These are phyloP conservation scores for Yamadazyma trypodendri DNA, from an alignment of 1,139 yeast species.

Conservation along the genomic window DNA sequence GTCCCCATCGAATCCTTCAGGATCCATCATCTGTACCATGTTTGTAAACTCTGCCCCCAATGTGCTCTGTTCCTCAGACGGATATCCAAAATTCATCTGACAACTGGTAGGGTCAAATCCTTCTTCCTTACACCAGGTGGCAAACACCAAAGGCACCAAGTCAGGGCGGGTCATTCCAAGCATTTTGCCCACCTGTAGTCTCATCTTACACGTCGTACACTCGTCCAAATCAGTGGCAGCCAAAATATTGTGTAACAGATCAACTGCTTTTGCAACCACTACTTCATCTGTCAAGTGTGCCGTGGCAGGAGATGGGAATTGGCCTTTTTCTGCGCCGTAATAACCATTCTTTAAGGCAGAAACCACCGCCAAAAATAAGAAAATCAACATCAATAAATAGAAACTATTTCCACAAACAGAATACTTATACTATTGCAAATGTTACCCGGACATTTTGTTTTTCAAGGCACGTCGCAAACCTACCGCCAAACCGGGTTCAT, in stretches of 20 bases:
- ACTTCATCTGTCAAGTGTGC: constrained; percentile 13
- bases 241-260: constrained; percentile 20
- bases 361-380: neutral
- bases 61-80: constrained; percentile 20
- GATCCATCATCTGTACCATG: constrained; percentile 46
- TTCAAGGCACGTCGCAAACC: too few species aligned
- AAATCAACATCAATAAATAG: neutral
- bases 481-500: too few species aligned
- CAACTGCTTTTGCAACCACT: constrained; percentile 16
- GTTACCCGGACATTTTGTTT: too few species aligned
- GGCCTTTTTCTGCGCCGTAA: neutral
- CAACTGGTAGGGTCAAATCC: constrained; percentile 30
- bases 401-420: too few species aligned
- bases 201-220: constrained; percentile 40
- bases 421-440: too few species aligned
- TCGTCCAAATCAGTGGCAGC: constrained; percentile 21
- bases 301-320: neutral
- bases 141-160: constrained; percentile 39
- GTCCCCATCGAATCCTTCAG: constrained; percentile 50
- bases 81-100: constrained; percentile 23
- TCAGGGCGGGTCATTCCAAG: constrained; percentile 32
- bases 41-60: constrained; percentile 42
- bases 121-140: constrained; percentile 40
- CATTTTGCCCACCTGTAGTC: constrained; percentile 37
- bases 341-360: neutral